Conservation (phyloP, 2,329 filamentous ascomycete species). For the Fusarium pseudograminearum region DNA sequence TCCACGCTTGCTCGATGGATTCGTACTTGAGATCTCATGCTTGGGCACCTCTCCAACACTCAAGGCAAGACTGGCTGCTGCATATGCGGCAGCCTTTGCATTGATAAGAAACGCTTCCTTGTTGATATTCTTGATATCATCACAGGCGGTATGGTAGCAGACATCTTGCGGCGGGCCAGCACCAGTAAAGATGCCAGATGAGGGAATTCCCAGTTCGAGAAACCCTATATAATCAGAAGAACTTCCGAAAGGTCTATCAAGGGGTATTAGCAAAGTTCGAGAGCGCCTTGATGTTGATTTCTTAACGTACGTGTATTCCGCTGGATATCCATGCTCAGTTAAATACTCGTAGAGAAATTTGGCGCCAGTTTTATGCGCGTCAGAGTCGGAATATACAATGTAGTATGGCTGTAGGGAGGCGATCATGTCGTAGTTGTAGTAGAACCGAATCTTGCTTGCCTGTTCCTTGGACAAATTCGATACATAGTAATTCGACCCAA, state of each 20-base stretch:
- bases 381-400: constrained; percentile 55
- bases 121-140: constrained; percentile 56
- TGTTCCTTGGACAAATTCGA: constrained; percentile 52
- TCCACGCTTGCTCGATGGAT: constrained; percentile 19
- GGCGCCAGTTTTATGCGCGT: constrained; percentile 53
- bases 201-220: constrained; percentile 54
- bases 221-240: constrained; percentile 57
- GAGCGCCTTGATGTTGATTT: too few relatives aligned
- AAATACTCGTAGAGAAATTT: constrained; percentile 51
- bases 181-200: constrained; percentile 56
- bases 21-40: constrained; percentile 15
- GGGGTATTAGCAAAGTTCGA: neutral
- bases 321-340: constrained; percentile 48
- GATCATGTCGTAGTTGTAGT: constrained; percentile 80
- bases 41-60: constrained; percentile 49
- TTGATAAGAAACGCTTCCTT: constrained; percentile 53
- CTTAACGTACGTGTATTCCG: constrained; percentile 28
- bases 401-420: constrained; percentile 56
- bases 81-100: constrained; percentile 61
- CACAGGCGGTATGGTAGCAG: constrained; percentile 56
- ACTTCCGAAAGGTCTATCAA: constrained; percentile 50
- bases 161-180: constrained; percentile 50
- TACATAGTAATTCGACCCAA: constrained; percentile 57
- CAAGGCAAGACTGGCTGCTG: constrained; percentile 58
- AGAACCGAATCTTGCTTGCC: constrained; percentile 69